Base-by-base conservation (phyloP, 2,329 filamentous ascomycete species). In the Colletotrichum chlorophyti region DNA sequence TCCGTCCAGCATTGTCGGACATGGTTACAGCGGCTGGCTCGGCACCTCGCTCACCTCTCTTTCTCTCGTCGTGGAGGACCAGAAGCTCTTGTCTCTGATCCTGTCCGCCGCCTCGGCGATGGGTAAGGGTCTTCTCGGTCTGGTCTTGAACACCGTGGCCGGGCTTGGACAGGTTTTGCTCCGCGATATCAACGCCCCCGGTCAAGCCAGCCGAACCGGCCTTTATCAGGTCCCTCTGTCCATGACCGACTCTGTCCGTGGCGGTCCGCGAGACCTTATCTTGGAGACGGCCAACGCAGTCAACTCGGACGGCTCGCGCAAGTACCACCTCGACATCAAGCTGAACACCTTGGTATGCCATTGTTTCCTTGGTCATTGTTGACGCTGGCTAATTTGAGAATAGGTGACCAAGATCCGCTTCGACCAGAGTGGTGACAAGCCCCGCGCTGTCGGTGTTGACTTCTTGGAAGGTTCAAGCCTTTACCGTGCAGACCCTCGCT, bases 21-120 rank as follows among this genome's bases (percentile, higher is more conserved):
- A 86, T 61, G 83, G 84, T 3, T 83, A 79, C 60, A 69, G 79
- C 41, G 84, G 83, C 5, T 85, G 81, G 81, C 73, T 84, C 6
- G 46, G 31, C 9, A 23, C 55, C 7, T 57, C 45, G 10, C 31
- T 57, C 3, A 58, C 57, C 4, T 57, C 45, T 5, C 43, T 55
- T 5, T 58, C 49, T 9, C 54, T 54, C 2, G 49, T 48, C 17
- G 37, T 55, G 3, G 55, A 55, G 17, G 63, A 63, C 15, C 42
- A 47, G 11, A 58, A 55, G 23, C 57, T 60, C 2, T 34, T 58
- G 0, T 68, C 68, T 0, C 12, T 69, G 26, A 61, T 72, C 9
- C 51, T 71, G 2, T 59, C 68, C 5, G 65, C 66, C 26, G 68
- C 62, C 14, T 59, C 68, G 0, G 66, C 66, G 3, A 67, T 67